Conservation (phyloP, 2,329 filamentous ascomycete genomes). For the Huntiella abstrusa region DNA sequence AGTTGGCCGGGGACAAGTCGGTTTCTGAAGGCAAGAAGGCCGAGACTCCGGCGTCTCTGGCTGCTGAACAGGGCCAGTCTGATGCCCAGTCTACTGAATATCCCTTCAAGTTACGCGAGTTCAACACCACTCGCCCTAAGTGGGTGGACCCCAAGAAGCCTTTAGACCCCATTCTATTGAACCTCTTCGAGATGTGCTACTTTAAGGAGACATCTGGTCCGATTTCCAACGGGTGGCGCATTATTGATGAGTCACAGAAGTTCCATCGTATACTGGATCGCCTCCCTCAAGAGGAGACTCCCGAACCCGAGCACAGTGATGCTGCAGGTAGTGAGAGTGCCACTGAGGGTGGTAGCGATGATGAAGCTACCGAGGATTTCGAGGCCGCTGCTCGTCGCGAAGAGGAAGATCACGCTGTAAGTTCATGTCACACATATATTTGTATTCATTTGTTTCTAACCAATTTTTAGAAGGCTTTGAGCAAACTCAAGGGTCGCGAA, state of each 20-base stretch:
- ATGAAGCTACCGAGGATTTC: constrained; percentile 24
- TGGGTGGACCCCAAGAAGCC: constrained; percentile 35
- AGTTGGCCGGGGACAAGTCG: constrained; percentile 33
- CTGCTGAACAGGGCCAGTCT: constrained; percentile 6
- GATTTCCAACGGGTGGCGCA: constrained; percentile 53
- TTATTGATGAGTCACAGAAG: constrained; percentile 36
- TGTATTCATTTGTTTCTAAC: not conserved
- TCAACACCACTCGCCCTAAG: constrained; percentile 30
- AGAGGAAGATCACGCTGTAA: constrained; percentile 23
- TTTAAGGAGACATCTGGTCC: constrained; percentile 28
- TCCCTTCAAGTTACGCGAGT: constrained; percentile 23
- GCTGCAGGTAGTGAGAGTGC: constrained; percentile 20
- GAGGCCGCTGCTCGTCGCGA: constrained; percentile 36
- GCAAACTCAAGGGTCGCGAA: constrained; percentile 2
- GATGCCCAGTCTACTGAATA: constrained; percentile 1
- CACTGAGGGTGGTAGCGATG: constrained; percentile 14
- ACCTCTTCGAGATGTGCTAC: constrained; percentile 61
- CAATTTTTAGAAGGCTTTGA: not conserved
- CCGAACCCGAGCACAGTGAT: constrained; percentile 27
- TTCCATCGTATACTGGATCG: constrained; percentile 35
- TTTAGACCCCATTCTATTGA: constrained; percentile 44
- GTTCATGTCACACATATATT: not conserved
- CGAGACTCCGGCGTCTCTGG: constrained; percentile 12
- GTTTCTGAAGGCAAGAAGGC: constrained; percentile 27
- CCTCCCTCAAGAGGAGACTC: constrained; percentile 22